A percentile compares a stretch with the other conserved stretches of the same genome.
phyloP scores from a whole-genome alignment of 106 monocot species.

The Phalaenopsis equestris region DNA sequence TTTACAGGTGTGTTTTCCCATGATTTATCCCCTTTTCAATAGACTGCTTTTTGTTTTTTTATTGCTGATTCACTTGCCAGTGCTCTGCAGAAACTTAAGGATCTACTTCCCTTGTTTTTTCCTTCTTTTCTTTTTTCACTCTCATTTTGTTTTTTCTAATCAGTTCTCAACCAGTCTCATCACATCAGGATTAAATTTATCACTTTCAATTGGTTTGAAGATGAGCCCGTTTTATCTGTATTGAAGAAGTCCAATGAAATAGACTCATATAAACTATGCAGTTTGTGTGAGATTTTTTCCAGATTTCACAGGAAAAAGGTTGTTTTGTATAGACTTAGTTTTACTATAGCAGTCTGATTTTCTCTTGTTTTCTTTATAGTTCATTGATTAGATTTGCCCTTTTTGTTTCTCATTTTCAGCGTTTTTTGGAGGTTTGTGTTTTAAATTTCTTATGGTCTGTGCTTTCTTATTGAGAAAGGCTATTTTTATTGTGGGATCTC shows the following conservation, averaged over 20 bases:
- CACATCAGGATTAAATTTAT: background rate
- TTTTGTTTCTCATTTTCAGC: background rate
- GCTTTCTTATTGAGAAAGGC: background rate
- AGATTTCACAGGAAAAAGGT: background rate
- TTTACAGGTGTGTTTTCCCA: conserved; percentile 57
- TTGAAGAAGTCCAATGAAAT: background rate
- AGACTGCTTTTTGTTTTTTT: background rate
- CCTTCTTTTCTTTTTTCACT: too few relatives aligned
- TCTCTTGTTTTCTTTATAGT: background rate
- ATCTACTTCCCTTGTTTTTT: background rate
- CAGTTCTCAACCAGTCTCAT: background rate
- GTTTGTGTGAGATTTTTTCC: background rate
- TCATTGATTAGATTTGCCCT: background rate
- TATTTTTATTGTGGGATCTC: background rate
- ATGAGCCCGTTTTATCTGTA: background rate
- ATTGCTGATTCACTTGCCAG: background rate
- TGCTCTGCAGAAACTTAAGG: background rate
- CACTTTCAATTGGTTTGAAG: too few relatives aligned
- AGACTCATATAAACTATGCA: background rate
- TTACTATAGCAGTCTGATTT: background rate
- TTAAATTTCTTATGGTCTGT: background rate
- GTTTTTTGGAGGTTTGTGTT: background rate
- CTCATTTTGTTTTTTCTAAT: background rate
- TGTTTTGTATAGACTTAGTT: background rate
- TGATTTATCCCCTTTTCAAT: background rate